These are phyloP conservation scores for Pseudozyma thailandica DNA, from an alignment of 1,284 basidiomycete genomes.

Conservation along the genomic window DNA sequence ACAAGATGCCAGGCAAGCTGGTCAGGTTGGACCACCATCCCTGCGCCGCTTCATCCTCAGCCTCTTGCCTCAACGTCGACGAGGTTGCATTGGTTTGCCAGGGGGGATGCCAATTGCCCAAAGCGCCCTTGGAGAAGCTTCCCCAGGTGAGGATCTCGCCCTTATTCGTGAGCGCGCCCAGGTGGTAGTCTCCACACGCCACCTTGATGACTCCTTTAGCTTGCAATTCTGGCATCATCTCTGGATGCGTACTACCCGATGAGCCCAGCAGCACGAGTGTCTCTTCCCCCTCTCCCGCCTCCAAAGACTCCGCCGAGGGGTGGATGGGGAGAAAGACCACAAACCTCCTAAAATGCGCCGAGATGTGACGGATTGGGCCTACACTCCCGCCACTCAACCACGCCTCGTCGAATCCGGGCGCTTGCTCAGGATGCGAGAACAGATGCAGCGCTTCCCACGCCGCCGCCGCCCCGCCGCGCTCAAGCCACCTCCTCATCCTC, in stretches of 20 bases:
- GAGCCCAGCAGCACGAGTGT: slow-evolving; percentile 55
- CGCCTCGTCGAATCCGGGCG: slow-evolving; percentile 5
- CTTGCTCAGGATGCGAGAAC: slow-evolving; percentile 13
- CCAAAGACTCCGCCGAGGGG: slow-evolving; percentile 69
- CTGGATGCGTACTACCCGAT: slow-evolving; percentile 70
- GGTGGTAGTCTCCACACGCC: slow-evolving; percentile 88
- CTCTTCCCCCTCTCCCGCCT: slow-evolving; percentile 1
- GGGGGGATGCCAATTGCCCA: slow-evolving; percentile 76
- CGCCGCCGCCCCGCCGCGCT: too few species aligned
- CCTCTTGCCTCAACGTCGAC: neutral
- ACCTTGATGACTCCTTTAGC: slow-evolving; percentile 81
- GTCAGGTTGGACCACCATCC: slow-evolving; percentile 17
- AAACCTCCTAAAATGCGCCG: slow-evolving; percentile 83
- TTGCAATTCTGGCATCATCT: slow-evolving; percentile 78
- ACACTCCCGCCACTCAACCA: slow-evolving; percentile 14
- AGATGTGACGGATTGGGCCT: slow-evolving; percentile 74
- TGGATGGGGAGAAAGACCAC: slow-evolving; percentile 80
- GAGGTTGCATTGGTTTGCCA: neutral
- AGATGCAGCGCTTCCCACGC: slow-evolving; percentile 13
- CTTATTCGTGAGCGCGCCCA: slow-evolving; percentile 79
- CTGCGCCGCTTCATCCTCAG: slow-evolving; percentile 8
- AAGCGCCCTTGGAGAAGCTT: slow-evolving; percentile 77
- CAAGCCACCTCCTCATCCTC: too few species aligned
- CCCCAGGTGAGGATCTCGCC: slow-evolving; percentile 89
- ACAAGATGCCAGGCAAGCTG: slow-evolving; percentile 8